Conservation (phyloP, 805 yeast species). For the Ogataea nitratoaversa region DNA sequence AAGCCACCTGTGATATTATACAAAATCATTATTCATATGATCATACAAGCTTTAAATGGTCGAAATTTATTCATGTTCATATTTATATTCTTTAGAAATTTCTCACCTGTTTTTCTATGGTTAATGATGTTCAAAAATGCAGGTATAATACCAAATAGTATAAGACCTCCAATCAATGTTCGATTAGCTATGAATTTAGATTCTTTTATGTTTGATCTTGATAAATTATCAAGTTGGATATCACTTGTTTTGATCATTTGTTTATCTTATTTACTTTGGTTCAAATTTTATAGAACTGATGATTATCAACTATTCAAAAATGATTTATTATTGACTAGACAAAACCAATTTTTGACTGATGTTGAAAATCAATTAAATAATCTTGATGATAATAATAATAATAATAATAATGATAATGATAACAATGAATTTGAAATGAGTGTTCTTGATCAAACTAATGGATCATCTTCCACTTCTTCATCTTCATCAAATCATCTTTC, state of each 20-base stretch:
- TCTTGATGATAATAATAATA: neutral
- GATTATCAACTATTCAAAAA: neutral
- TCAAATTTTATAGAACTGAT: slow-evolving; percentile 10
- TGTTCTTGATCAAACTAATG: neutral
- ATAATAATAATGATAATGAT: neutral
- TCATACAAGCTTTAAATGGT: slow-evolving; percentile 16
- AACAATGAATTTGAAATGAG: neutral
- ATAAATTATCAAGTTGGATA: slow-evolving; percentile 20
- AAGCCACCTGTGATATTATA: slow-evolving; percentile 10
- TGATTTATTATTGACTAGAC: neutral
- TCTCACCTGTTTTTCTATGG: slow-evolving; percentile 53
- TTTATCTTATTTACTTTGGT: slow-evolving; percentile 19
- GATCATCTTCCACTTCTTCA: slow-evolving; percentile 5
- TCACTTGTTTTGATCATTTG: slow-evolving; percentile 10
- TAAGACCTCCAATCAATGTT: slow-evolving; percentile 52
- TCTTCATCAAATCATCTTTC: no score
- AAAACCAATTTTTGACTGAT: slow-evolving; percentile 5
- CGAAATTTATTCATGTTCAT: slow-evolving; percentile 30
- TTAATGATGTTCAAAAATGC: slow-evolving; percentile 55
- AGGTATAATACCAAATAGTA: slow-evolving; percentile 47
- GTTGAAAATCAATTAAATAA: slow-evolving; percentile 4
- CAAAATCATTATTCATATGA: slow-evolving; percentile 12
- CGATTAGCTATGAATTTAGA: slow-evolving; percentile 42
- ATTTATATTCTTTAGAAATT: slow-evolving; percentile 44
- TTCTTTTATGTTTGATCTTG: slow-evolving; percentile 32